These are phyloP conservation scores for Alternaria longipes DNA, from an alignment of 2,329 filamentous ascomycete species.

Conservation along the genomic window DNA sequence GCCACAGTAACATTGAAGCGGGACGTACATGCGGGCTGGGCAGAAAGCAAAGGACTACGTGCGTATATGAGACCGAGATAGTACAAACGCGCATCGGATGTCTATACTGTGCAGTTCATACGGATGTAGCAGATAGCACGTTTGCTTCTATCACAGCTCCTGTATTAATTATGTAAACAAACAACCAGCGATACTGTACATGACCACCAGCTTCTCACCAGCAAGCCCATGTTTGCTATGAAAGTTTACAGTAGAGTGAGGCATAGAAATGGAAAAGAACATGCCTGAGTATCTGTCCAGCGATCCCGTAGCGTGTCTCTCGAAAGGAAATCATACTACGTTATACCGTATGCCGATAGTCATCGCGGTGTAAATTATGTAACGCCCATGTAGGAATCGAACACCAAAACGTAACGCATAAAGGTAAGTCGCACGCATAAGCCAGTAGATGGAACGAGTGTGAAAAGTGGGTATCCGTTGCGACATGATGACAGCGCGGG, in stretches of 20 bases:
- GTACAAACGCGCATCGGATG: not conserved
- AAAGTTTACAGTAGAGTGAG: constrained; percentile 21
- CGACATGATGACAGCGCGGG: constrained; percentile 6
- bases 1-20: not conserved
- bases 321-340: constrained; percentile 20
- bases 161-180: constrained; percentile 24
- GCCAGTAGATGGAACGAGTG: constrained; percentile 29
- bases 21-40: no score
- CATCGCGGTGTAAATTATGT: constrained; percentile 26
- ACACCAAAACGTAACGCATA: not conserved
- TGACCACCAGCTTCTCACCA: constrained; percentile 23
- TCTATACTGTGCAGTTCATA: not conserved
- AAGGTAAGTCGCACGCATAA: constrained; percentile 22
- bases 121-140: not conserved
- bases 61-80: not conserved
- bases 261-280: constrained; percentile 22
- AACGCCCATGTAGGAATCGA: constrained; percentile 5
- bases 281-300: constrained; percentile 22
- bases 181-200: constrained; percentile 33
- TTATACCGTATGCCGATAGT: constrained; percentile 29
- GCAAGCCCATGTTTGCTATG: constrained; percentile 30
- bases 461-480: constrained; percentile 15
- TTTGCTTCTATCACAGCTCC: constrained; percentile 21
- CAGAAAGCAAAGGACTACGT: not conserved
- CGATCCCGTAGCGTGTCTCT: constrained; percentile 18